Base-by-base conservation (phyloP, 2,329 filamentous ascomycete species). In the Thermothelomyces thermophilus region DNA sequence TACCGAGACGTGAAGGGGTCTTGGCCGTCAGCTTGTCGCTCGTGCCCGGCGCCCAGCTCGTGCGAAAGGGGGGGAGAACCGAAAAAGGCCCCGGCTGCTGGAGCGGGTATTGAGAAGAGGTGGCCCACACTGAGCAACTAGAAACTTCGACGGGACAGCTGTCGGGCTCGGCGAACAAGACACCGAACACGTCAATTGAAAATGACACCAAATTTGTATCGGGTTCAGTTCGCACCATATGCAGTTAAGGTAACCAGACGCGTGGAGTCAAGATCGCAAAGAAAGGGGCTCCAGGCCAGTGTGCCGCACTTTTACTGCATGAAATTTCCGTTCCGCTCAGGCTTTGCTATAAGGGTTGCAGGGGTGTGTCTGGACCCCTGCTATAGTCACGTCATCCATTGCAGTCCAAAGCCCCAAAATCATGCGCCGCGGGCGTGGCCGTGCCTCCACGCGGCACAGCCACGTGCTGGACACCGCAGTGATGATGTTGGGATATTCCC, bases 371-470 rank as follows among this genome's bases (percentile, higher is more conserved):
- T 16, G 11, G 41, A 17, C 34, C 45, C 50, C 39, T 48, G 44
- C 34, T 20, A 5, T 39, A 20, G 40, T 48, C 40, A 53, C 51
- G 51, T 53, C 51, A 53, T 53, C 28, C 10, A 40, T 24, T n/a
- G n/a, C n/a, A 9, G 19, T 11, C 19, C 37, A 5, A 39, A 24
- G 37, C 37, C 28, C 24, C 22, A 26, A 26, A 16, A n/a, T n/a
- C n/a, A n/a, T n/a, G n/a, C n/a, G n/a, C n/a, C n/a, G n/a, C n/a
- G 19, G 39, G 39, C 39, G 19, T 39, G 35, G 33, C 33, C 33
- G 7, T 16, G 10, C 11, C 9, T 31, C 30, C 30, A 14, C 14
- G 9, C 30, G 9, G 9, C 14, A 9, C 30, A 9, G 30, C 30
- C 9, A 31, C 30, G 9, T 31, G 9, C 9, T 31, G 30, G 30